These are phyloP conservation scores for Ganoderma leucocontextum DNA, from an alignment of 1,284 basidiomycete genomes.

Conservation along the genomic window DNA sequence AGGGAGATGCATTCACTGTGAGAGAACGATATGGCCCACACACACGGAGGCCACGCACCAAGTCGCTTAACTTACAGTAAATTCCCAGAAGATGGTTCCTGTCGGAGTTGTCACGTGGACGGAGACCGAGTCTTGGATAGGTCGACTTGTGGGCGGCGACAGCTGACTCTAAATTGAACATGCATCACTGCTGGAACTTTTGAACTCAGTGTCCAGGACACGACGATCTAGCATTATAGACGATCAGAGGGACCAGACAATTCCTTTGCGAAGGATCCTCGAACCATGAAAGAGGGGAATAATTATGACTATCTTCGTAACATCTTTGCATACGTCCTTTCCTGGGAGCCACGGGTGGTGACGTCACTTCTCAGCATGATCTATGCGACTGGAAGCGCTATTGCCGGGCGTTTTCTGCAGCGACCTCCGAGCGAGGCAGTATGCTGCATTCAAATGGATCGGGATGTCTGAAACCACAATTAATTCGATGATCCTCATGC, in stretches of 20 bases:
- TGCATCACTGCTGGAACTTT: no score
- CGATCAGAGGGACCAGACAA: background rate
- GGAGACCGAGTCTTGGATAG: no score
- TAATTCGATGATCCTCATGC: background rate
- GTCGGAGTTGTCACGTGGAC: background rate
- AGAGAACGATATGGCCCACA: background rate
- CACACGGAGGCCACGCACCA: no score
- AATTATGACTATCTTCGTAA: background rate
- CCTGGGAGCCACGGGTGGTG: background rate
- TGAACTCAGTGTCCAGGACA: background rate
- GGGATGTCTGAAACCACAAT: constrained; percentile 4
- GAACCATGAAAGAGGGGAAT: background rate
- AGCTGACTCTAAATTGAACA: background rate
- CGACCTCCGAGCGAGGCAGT: background rate
- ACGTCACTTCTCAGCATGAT: background rate
- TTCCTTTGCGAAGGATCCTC: background rate
- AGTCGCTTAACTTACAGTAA: no score
- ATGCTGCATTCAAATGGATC: constrained; percentile 9
- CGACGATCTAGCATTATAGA: background rate
- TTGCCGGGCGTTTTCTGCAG: background rate
- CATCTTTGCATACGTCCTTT: background rate
- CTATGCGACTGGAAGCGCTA: background rate
- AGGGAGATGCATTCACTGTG: background rate
- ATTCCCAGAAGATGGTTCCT: background rate
- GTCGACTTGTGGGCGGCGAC: background rate